Evolutionary conservation across 73 alveolate genomes (phyloP).

Genomic region (Paramecium sexaurelia): DNA sequence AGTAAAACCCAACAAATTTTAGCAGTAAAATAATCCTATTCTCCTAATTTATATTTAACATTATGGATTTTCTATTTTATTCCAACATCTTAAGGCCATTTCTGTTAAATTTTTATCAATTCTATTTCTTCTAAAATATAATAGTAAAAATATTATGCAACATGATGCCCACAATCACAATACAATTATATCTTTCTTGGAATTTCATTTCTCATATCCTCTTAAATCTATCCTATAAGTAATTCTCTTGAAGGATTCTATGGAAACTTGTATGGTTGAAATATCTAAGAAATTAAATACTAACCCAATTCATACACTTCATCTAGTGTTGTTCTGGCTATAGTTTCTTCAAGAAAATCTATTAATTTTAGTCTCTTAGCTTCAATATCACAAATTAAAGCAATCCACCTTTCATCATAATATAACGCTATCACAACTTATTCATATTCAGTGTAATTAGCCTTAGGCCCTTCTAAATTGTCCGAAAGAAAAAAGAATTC

Average conservation of each 20-base stretch:
- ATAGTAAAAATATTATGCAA: constrained; percentile 23
- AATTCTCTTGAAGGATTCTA: neutral
- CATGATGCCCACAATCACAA: constrained; percentile 45
- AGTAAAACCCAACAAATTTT: neutral
- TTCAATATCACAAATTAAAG: neutral
- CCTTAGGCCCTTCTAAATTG: constrained; percentile 29
- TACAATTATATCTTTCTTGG: constrained; percentile 1
- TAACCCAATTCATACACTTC: constrained; percentile 29
- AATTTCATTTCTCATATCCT: constrained; percentile 21
- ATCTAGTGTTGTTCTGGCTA: constrained; percentile 3
- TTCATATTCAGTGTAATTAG: constrained; percentile 9
- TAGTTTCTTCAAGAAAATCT: constrained; percentile 29
- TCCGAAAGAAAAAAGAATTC: neutral
- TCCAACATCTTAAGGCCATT: constrained; percentile 47
- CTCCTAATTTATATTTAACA: constrained; percentile 36
- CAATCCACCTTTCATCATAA: constrained; percentile 57
- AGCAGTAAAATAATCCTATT: constrained; percentile 25
- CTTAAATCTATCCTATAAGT: neutral
- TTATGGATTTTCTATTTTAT: neutral
- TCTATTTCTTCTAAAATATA: constrained; percentile 37
- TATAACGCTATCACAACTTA: neutral
- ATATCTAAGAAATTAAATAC: neutral
- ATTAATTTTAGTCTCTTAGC: constrained; percentile 9
- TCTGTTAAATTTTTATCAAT: neutral
- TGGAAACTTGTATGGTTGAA: constrained; percentile 26